These are phyloP conservation scores for Saccharomycopsis sp. DNA, from an alignment of 805 yeast species.

Conservation along the genomic window DNA sequence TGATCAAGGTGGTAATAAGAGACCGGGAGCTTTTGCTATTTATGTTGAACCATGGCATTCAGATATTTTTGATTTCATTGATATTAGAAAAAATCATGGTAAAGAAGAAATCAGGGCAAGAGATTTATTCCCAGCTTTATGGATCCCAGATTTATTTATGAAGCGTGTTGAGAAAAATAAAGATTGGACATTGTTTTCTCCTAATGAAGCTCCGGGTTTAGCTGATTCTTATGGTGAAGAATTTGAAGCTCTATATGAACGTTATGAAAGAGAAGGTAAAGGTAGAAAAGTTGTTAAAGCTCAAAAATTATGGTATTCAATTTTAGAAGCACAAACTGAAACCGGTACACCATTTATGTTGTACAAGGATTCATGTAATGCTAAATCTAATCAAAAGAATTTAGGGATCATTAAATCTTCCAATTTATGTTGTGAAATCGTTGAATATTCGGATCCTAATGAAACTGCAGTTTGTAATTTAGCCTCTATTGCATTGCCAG, in stretches of 20 bases:
- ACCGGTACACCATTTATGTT: slow-evolving; percentile 95
- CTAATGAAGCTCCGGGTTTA: slow-evolving; percentile 82
- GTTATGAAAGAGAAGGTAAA: slow-evolving; percentile 65
- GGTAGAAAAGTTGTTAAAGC: slow-evolving; percentile 68
- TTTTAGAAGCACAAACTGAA: slow-evolving; percentile 87
- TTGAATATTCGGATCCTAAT: slow-evolving; percentile 85
- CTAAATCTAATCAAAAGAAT: slow-evolving; percentile 84
- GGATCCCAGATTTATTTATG: slow-evolving; percentile 97
- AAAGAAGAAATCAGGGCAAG: slow-evolving; percentile 91
- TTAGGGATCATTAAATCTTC: slow-evolving; percentile 90
- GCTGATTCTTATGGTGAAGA: slow-evolving; percentile 79
- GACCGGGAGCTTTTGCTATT: slow-evolving; percentile 96
- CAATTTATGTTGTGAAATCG: slow-evolving; percentile 89
- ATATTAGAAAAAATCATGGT: slow-evolving; percentile 88
- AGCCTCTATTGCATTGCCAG: slow-evolving; percentile 85
- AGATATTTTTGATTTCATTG: slow-evolving; percentile 80
- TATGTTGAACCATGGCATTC: slow-evolving; percentile 97
- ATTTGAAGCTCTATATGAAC: slow-evolving; percentile 61
- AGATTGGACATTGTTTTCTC: slow-evolving; percentile 88
- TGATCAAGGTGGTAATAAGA: slow-evolving; percentile 96
- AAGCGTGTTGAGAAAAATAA: slow-evolving; percentile 69
- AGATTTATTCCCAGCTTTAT: slow-evolving; percentile 85
- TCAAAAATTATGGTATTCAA: slow-evolving; percentile 85
- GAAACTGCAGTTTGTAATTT: slow-evolving; percentile 95
- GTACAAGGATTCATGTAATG: slow-evolving; percentile 87